These are phyloP conservation scores for Tetraselmis striata DNA, from an alignment of 139 green algal genomes.

Conservation along the genomic window DNA sequence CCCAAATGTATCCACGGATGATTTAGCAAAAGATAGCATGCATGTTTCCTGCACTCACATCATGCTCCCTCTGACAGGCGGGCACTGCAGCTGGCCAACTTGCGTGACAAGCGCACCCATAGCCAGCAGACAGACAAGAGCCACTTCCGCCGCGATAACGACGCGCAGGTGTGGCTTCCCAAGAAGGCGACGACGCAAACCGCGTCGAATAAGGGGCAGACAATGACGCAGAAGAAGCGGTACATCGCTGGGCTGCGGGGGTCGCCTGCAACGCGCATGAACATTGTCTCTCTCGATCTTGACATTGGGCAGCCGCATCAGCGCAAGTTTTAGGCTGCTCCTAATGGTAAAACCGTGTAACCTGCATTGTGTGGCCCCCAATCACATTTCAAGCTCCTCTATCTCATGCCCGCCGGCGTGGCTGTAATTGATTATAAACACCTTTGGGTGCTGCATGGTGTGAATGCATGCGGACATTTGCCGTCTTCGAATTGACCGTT, in stretches of 20 bases:
- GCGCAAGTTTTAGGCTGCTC: not conserved
- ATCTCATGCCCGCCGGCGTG: too few relatives aligned
- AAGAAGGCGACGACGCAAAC: slow-evolving; percentile 9
- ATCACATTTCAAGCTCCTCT: too few relatives aligned
- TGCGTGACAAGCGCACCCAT: slow-evolving; percentile 7
- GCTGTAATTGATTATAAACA: too few relatives aligned
- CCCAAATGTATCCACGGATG: too few relatives aligned
- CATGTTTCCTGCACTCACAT: too few relatives aligned
- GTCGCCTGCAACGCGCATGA: not conserved
- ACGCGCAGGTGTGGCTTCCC: slow-evolving; percentile 7
- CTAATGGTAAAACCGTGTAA: too few relatives aligned
- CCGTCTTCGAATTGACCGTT: too few relatives aligned
- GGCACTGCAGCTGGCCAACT: slow-evolving; percentile 2
- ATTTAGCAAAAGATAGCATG: too few relatives aligned
- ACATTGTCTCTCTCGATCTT: not conserved
- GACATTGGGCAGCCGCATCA: not conserved
- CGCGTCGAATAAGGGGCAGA: not conserved
- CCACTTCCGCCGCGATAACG: slow-evolving; percentile 6
- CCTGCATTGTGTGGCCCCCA: too few relatives aligned
- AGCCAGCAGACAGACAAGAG: slow-evolving; percentile 7
- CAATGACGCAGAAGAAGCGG: not conserved
- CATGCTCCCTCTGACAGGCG: too few relatives aligned
- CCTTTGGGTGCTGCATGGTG: too few relatives aligned
- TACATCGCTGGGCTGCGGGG: not conserved
- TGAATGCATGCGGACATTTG: too few relatives aligned